A percentile compares a stretch with the other conserved stretches of the same genome.
Evolutionary conservation across 2,329 filamentous ascomycete genomes (phyloP).

Genomic region (Pestalotiopsis sp.): DNA sequence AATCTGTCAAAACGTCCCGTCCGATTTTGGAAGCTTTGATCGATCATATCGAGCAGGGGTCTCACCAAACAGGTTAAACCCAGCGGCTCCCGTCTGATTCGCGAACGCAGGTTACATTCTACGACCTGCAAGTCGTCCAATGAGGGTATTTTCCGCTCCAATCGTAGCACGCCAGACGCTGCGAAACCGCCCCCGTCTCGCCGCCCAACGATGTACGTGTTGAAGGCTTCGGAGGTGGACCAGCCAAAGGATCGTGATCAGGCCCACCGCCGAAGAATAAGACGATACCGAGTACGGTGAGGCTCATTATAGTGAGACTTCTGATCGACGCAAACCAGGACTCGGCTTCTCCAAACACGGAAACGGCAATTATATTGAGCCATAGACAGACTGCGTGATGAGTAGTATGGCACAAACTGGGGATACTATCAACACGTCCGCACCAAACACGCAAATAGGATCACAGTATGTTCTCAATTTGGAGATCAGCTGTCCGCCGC

Average conservation of each 20-base stretch:
- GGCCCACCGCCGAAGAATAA: constrained; percentile 50
- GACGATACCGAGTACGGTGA: constrained; percentile 50
- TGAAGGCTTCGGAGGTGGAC: constrained; percentile 32
- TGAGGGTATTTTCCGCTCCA: too few species aligned
- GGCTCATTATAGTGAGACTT: constrained; percentile 49
- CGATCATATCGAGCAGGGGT: too few species aligned
- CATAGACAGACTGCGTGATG: constrained; percentile 18
- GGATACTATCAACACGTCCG: neutral
- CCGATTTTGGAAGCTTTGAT: too few species aligned
- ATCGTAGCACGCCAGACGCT: constrained; percentile 35
- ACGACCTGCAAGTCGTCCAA: too few species aligned
- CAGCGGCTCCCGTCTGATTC: too few species aligned
- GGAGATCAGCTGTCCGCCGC: neutral
- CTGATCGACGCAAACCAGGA: constrained; percentile 54
- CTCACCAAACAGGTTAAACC: too few species aligned
- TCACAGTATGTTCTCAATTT: neutral
- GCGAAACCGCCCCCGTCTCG: constrained; percentile 32
- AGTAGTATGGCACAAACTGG: constrained; percentile 17
- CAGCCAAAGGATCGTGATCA: constrained; percentile 41
- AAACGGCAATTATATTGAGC: neutral
- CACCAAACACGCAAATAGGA: neutral
- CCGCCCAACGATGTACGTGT: constrained; percentile 20
- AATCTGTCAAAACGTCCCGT: too few species aligned
- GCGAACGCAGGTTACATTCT: too few species aligned
- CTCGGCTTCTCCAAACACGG: constrained; percentile 51